These are phyloP conservation scores for Apiospora pterosperma DNA, from an alignment of 2,329 filamentous ascomycete genomes.

Conservation along the genomic window DNA sequence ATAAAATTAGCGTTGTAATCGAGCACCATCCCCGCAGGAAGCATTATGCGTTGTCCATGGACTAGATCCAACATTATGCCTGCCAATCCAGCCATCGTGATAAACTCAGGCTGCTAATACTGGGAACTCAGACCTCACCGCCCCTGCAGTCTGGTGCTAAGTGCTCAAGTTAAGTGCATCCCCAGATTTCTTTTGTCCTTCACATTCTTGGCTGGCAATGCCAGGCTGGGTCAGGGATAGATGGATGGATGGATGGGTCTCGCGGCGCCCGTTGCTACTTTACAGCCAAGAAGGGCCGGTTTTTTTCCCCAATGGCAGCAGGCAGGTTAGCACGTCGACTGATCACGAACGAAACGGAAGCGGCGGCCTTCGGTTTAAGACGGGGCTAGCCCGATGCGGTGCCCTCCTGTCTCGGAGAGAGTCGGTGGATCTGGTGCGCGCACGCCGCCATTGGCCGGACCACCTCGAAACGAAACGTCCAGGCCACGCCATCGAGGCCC, in stretches of 20 bases:
- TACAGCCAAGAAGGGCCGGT: background rate
- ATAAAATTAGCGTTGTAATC: background rate
- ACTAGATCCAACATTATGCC: background rate
- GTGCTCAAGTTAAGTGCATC: conserved; percentile 1
- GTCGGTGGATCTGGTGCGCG: background rate
- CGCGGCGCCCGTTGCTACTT: background rate
- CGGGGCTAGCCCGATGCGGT: conserved; percentile 3
- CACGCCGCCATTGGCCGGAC: background rate
- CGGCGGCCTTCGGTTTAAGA: background rate
- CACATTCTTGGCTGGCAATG: background rate
- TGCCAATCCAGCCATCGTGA: background rate
- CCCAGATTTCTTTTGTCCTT: background rate
- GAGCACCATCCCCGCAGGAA: background rate
- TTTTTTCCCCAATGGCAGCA: background rate
- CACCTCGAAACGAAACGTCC: conserved; percentile 3
- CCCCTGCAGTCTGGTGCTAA: no score
- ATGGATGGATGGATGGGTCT: background rate
- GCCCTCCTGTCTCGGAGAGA: background rate
- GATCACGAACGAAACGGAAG: background rate
- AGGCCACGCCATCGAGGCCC: background rate
- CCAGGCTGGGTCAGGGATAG: background rate
- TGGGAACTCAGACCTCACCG: background rate
- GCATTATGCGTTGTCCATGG: background rate
- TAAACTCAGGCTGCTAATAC: background rate
- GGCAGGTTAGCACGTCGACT: background rate